These are phyloP conservation scores for Colletotrichum viniferum DNA, from an alignment of 2,329 filamentous ascomycete species.

Conservation along the genomic window DNA sequence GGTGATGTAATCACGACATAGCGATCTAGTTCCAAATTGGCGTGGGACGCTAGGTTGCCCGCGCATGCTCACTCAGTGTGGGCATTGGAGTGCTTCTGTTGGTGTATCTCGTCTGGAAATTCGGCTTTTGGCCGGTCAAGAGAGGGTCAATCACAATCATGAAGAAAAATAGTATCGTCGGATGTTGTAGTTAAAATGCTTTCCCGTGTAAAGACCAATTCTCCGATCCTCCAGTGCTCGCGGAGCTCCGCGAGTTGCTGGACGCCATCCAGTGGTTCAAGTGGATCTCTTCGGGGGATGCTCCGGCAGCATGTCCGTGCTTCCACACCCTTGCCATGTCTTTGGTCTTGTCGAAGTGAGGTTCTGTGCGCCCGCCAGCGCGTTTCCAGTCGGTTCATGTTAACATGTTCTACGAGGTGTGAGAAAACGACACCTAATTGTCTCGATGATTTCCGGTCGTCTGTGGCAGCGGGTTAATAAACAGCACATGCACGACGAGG, in stretches of 20 bases:
- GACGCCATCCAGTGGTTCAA: neutral
- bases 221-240: neutral
- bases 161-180: neutral
- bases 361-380: neutral
- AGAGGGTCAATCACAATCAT: neutral
- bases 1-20: neutral
- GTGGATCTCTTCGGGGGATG: neutral
- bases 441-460: fast-evolving
- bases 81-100: neutral
- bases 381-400: neutral
- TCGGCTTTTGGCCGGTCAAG: neutral
- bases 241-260: neutral
- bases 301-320: neutral
- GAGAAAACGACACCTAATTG: neutral
- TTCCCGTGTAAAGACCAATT: neutral
- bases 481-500: neutral
- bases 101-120: neutral
- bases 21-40: neutral
- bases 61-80: neutral
- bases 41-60: neutral
- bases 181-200: neutral
- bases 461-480: neutral
- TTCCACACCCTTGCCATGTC: neutral
- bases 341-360: neutral
- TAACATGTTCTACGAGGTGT: neutral